phyloP scores from a whole-genome alignment of 768 basidiomycete genomes.

The Tulasnella sp. region DNA sequence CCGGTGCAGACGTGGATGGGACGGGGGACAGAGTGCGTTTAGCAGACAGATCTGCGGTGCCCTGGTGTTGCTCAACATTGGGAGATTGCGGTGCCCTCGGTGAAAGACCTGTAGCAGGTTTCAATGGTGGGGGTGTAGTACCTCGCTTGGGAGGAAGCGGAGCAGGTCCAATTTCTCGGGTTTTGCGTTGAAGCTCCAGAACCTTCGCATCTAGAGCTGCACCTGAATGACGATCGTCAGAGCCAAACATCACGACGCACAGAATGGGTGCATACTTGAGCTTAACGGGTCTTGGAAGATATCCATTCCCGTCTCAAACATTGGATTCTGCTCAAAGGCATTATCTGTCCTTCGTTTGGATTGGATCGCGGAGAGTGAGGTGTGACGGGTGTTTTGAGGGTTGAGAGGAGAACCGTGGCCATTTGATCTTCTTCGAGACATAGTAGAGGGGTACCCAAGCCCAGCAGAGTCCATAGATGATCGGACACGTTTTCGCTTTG shows the following conservation, averaged over 20 bases:
- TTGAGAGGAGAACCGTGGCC: constrained; percentile 6
- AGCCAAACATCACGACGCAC: no score
- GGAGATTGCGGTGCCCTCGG: neutral
- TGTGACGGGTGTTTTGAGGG: constrained; percentile 3
- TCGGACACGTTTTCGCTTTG: no score
- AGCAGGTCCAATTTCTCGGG: constrained; percentile 14
- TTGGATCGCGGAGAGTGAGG: neutral
- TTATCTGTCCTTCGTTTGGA: constrained; percentile 1
- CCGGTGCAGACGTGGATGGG: neutral
- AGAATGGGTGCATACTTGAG: neutral
- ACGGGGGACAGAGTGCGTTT: neutral
- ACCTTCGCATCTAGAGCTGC: neutral
- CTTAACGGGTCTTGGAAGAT: constrained; percentile 8
- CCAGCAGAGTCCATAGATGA: no score
- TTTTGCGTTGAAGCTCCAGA: constrained; percentile 1
- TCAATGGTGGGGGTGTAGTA: neutral
- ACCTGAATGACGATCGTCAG: neutral
- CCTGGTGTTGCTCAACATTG: neutral
- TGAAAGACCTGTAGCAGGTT: neutral
- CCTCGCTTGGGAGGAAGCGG: constrained; percentile 4
- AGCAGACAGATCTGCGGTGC: neutral
- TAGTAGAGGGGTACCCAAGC: no score
- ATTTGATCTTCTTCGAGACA: no score
- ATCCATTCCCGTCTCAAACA: constrained; percentile 9
- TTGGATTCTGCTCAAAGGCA: neutral